Conservation (phyloP, 805 yeast genomes). For the Zygoascus bituminiphila region DNA sequence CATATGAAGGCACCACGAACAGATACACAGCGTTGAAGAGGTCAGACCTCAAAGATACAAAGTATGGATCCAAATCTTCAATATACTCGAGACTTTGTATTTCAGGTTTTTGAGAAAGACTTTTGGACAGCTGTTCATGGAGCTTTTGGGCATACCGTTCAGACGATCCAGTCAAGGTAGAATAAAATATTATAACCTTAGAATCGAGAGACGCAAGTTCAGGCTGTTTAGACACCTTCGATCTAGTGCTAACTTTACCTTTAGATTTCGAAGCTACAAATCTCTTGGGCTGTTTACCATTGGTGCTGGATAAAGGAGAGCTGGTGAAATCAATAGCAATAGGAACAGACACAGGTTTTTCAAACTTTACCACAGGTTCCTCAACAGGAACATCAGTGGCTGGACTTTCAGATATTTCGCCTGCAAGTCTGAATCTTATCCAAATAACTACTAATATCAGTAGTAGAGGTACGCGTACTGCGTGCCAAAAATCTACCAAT, state of each 20-base stretch:
- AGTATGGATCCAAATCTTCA: slow-evolving; percentile 76
- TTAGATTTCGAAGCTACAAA: slow-evolving; percentile 1
- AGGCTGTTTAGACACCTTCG: background rate
- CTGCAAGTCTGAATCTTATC: background rate
- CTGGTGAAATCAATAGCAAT: slow-evolving; percentile 21
- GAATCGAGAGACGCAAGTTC: slow-evolving; percentile 33
- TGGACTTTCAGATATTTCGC: background rate
- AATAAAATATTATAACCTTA: slow-evolving; percentile 62
- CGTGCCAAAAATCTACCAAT: background rate
- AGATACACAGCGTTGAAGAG: slow-evolving; percentile 44
- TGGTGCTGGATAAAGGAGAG: background rate
- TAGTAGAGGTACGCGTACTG: background rate
- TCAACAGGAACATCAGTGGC: background rate
- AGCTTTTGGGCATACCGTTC: slow-evolving; percentile 57
- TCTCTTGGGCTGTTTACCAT: slow-evolving; percentile 13
- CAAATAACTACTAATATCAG: background rate
- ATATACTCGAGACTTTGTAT: slow-evolving; percentile 69
- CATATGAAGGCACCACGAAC: slow-evolving; percentile 80
- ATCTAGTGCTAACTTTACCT: slow-evolving; percentile 6
- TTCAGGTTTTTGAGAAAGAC: slow-evolving; percentile 36
- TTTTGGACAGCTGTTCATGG: slow-evolving; percentile 27
- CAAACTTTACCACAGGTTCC: too few relatives aligned
- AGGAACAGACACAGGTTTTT: slow-evolving; percentile 11
- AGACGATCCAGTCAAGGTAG: slow-evolving; percentile 80
- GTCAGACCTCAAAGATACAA: slow-evolving; percentile 47